Conservation (phyloP, 495 filamentous ascomycete genomes). For the Talaromyces trachyspermus region DNA sequence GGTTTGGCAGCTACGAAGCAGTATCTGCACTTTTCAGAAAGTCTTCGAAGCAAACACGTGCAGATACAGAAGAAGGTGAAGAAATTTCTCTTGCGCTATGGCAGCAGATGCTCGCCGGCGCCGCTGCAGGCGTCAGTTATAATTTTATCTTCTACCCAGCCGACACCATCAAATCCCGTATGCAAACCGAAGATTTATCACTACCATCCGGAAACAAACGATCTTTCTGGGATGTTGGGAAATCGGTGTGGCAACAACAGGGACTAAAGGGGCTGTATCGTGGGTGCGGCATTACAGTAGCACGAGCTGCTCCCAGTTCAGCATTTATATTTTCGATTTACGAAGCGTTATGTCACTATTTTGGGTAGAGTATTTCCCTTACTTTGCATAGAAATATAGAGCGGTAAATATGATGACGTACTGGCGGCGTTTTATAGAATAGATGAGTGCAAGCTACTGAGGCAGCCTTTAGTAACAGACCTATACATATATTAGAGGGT, state of each 20-base stretch:
- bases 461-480: background rate
- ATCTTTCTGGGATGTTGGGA: conserved; percentile 62
- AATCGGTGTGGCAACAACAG: conserved; percentile 67
- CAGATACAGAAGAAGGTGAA: too few relatives aligned
- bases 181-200: conserved; percentile 78
- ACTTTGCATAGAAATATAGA: too few relatives aligned
- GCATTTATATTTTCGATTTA: conserved; percentile 95
- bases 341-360: conserved; percentile 67
- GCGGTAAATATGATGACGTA: background rate
- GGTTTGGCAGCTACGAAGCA: conserved; percentile 93
- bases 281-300: conserved; percentile 90
- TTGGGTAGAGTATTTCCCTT: conserved; percentile 33
- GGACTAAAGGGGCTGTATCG: conserved; percentile 82
- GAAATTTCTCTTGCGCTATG: conserved; percentile 40
- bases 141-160: conserved; percentile 97
- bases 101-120: conserved; percentile 82
- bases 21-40: conserved; percentile 56
- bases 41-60: too few relatives aligned
- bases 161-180: conserved; percentile 91
- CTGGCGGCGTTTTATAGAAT: conserved; percentile 3
- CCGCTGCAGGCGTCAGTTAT: conserved; percentile 85
- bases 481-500: too few relatives aligned
- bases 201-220: conserved; percentile 25
- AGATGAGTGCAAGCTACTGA: too few relatives aligned
- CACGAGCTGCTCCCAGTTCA: conserved; percentile 82